Evolutionary conservation across 139 green algal species (phyloP), one percentile per base, ranked within the genome.

Genomic region (Microglena sp.): DNA sequence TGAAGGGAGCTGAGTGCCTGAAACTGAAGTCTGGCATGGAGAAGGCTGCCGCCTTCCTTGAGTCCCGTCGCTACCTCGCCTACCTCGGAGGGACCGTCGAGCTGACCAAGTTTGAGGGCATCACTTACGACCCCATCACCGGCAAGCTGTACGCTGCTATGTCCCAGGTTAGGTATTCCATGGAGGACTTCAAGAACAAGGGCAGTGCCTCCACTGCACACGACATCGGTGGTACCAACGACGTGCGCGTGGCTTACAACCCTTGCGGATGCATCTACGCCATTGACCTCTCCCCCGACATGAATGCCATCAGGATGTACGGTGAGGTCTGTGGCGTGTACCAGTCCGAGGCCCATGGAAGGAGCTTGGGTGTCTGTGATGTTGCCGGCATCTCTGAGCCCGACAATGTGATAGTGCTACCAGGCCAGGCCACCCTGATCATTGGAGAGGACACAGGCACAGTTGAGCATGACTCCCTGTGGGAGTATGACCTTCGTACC

Each of bases 41-140:
- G 22, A 75, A 45, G 24, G 53, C 40, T 22, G 81, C 81, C 18
- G 70, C 79, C 1, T 79, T 80, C 68, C 62, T 85, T 21, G 82
- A 88, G 70, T 74, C 74, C 43, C 68, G 82, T 55, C 50, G 82
- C 18, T 84, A 77, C 18, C 61, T 57, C 2, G 68, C 31, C 46
- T 40, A 62, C 26, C 32, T 76, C 30, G 81, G 80, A 7, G 80
- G 57, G 61, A 86, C 82, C 67, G 79, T 60, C 22, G 82, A 87
- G 73, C 77, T 67, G 29, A 68, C 66, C 44, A 88, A 88, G 78
- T 82, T 67, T 65, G 81, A 87, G 77, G 81, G 81, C 65, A 60
- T 84, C 32, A 70, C 71, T 8, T 69, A 58, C 31, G 55, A 72
- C 57, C 18, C 62, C 8, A 36, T 29, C 2, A 61, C 45, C 29